phyloP scores from a whole-genome alignment of 805 yeast species.

The Candida rishiriensis region DNA sequence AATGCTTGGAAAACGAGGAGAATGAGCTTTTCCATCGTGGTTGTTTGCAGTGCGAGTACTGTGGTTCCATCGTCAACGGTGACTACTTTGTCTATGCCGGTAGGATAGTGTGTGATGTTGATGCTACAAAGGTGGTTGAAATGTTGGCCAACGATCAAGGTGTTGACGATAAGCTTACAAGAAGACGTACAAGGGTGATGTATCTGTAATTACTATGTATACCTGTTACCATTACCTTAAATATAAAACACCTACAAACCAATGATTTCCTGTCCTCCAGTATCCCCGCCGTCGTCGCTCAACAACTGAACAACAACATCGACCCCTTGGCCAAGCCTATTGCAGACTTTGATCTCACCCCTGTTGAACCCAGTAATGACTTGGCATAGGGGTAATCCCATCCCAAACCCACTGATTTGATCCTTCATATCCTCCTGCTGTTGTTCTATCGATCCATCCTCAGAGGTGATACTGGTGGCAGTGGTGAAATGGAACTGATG shows the following conservation, averaged over 20 bases:
- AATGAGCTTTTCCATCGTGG: constrained; percentile 67
- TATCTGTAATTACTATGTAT: too few relatives aligned
- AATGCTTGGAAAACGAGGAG: constrained; percentile 75
- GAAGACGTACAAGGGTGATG: constrained; percentile 30
- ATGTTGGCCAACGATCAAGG: constrained; percentile 8
- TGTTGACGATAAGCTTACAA: constrained; percentile 19
- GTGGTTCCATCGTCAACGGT: constrained; percentile 43
- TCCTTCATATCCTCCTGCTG: constrained; percentile 20
- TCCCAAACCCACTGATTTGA: constrained; percentile 30
- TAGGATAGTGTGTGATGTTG: constrained; percentile 47
- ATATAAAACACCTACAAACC: too few relatives aligned
- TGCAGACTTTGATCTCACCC: constrained; percentile 20
- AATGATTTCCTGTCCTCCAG: too few relatives aligned
- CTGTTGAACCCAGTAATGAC: constrained; percentile 24
- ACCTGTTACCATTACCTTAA: too few relatives aligned
- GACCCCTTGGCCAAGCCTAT: constrained; percentile 21
- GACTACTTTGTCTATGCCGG: constrained; percentile 55
- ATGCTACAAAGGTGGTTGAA: constrained; percentile 23
- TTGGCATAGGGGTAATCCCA: constrained; percentile 30
- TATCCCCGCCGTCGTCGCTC: too few relatives aligned
- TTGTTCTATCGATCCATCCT: constrained; percentile 2
- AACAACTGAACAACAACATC: constrained; percentile 18
- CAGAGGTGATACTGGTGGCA: neutral
- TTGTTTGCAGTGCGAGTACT: constrained; percentile 67
- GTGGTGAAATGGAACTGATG: constrained; percentile 32